Percentiles rank a stretch among this genome's conserved stretches.
Conservation (phyloP, 352 stramenopile genomes). For the Pythium apleroticum region DNA sequence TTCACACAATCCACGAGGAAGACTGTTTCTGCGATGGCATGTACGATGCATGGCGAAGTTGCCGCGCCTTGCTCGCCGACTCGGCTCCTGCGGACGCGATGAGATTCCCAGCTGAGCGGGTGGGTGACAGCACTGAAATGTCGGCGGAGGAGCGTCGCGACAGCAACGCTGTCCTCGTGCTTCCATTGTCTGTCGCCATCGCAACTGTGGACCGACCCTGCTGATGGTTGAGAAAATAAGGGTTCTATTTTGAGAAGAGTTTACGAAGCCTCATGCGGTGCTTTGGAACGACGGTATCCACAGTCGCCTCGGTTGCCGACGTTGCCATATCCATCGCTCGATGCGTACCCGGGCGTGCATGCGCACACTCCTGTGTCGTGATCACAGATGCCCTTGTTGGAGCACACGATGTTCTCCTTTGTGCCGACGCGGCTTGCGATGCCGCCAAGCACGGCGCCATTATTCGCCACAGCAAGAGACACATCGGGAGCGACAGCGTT, state of each 20-base stretch:
- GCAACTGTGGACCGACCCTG: too few species aligned
- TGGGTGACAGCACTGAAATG: conserved; percentile 3
- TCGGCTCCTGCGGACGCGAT: conserved; percentile 17
- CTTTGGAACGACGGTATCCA: conserved; percentile 33
- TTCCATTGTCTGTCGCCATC: conserved; percentile 3
- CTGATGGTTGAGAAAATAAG: too few species aligned
- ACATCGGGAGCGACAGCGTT: conserved; percentile 17
- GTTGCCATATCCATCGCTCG: conserved; percentile 63
- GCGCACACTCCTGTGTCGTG: conserved; percentile 44
- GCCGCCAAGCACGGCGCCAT: conserved; percentile 37
- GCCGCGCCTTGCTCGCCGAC: conserved; percentile 25
- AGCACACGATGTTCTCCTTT: conserved; percentile 88
- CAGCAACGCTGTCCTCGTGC: background rate
- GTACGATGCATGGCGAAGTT: conserved; percentile 31
- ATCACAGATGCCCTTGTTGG: conserved; percentile 89
- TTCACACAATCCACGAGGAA: background rate
- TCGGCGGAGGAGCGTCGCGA: conserved; percentile 17
- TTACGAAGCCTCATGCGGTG: conserved; percentile 7
- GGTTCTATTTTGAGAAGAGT: conserved; percentile 31
- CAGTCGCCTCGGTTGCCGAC: conserved; percentile 63
- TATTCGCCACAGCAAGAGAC: conserved; percentile 39
- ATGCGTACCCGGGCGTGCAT: conserved; percentile 50
- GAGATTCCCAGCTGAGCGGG: conserved; percentile 8
- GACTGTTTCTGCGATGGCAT: background rate
- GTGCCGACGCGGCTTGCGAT: conserved; percentile 67